Evolutionary conservation across 2,329 filamentous ascomycete genomes (phyloP).

Genomic region (Colletotrichum sp.): DNA sequence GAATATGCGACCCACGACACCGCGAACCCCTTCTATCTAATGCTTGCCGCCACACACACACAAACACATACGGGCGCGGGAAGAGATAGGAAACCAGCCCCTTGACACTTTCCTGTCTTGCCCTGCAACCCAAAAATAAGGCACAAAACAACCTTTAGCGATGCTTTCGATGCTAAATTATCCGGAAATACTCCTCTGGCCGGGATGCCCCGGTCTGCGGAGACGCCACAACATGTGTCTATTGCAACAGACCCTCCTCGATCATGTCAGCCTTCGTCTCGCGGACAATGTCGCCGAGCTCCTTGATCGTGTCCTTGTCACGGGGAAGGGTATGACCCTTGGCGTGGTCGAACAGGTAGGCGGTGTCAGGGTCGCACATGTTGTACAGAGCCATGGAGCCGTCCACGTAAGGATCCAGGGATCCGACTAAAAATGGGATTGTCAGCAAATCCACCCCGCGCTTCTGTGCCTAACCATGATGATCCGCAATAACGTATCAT

Average conservation of each 20-base stretch:
- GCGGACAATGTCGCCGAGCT: slow-evolving; percentile 50
- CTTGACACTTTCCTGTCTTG: background rate
- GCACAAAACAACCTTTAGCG: background rate
- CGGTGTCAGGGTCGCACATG: slow-evolving; percentile 64
- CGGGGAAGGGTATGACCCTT: slow-evolving; percentile 68
- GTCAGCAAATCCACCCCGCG: slow-evolving; percentile 16
- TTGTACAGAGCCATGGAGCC: slow-evolving; percentile 67
- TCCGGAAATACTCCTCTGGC: background rate
- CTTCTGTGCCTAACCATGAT: background rate
- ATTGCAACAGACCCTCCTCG: slow-evolving; percentile 11
- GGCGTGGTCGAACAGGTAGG: slow-evolving; percentile 68
- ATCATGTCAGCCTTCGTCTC: slow-evolving; percentile 24
- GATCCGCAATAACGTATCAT: background rate
- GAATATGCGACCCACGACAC: background rate
- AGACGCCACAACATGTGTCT: background rate
- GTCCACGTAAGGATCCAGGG: slow-evolving; percentile 64
- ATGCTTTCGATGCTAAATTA: background rate
- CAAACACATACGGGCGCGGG: background rate
- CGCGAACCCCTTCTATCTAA: slow-evolving; percentile 1
- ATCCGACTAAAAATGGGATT: slow-evolving; percentile 44
- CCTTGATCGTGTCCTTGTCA: slow-evolving; percentile 52
- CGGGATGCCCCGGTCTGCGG: background rate
- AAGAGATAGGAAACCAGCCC: background rate
- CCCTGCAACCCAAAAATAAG: background rate
- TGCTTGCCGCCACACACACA: background rate